These are phyloP conservation scores for Pythium biforme DNA, from an alignment of 352 stramenopile genomes.

Conservation along the genomic window DNA sequence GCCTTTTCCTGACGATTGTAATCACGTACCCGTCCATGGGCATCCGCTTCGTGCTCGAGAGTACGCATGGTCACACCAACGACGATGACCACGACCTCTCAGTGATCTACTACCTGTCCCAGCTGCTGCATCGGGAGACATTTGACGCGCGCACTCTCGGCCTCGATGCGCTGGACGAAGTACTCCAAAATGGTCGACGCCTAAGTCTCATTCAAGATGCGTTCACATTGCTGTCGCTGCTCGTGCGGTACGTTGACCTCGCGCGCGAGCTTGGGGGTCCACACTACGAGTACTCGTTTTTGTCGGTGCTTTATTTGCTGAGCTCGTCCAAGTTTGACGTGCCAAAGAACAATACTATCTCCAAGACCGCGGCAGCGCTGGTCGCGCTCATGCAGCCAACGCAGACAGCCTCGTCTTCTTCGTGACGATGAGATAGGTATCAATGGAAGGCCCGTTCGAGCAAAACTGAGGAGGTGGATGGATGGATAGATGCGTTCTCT, in stretches of 20 bases:
- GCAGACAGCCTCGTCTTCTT: neutral
- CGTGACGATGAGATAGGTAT: neutral
- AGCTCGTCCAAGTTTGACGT: constrained; percentile 35
- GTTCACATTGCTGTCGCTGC: constrained; percentile 54
- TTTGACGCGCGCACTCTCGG: constrained; percentile 45
- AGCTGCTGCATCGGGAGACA: constrained; percentile 62
- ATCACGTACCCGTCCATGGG: constrained; percentile 57
- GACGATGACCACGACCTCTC: constrained; percentile 56
- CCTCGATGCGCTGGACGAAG: constrained; percentile 26
- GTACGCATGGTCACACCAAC: constrained; percentile 45
- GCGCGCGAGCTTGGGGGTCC: constrained; percentile 44
- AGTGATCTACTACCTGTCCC: constrained; percentile 59
- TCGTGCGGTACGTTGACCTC: constrained; percentile 73
- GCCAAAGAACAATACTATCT: constrained; percentile 45
- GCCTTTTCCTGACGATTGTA: constrained; percentile 53
- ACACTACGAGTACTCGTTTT: constrained; percentile 56
- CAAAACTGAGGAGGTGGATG: neutral
- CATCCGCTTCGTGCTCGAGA: constrained; percentile 69
- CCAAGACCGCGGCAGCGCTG: constrained; percentile 46
- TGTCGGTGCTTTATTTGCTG: constrained; percentile 53
- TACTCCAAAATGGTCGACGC: constrained; percentile 32
- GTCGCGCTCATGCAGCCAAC: constrained; percentile 28
- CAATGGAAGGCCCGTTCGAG: neutral
- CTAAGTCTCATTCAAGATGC: constrained; percentile 50
- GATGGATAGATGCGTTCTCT: constrained; percentile 12